phyloP scores from a whole-genome alignment of 1,284 basidiomycete species.

The Moniliella sp. region DNA sequence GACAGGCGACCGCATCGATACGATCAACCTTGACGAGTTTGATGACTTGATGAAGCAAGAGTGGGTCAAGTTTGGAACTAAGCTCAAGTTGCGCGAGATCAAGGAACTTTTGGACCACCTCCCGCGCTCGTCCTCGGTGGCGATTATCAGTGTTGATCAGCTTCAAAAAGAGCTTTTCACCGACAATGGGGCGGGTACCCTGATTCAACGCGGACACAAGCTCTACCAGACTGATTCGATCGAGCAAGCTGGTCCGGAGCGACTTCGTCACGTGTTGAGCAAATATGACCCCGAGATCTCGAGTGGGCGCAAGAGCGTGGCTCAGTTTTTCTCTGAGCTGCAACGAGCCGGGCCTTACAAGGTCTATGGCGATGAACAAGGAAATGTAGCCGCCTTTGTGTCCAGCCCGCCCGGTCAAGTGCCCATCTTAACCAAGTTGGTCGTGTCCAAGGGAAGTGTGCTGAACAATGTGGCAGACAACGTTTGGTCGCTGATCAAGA shows the following conservation, averaged over 20 bases:
- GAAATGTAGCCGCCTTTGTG: constrained; percentile 75
- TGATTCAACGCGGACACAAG: constrained; percentile 84
- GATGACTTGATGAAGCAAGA: too few relatives aligned
- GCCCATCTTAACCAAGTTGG: constrained; percentile 71
- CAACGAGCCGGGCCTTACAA: constrained; percentile 49
- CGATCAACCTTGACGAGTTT: constrained; percentile 87
- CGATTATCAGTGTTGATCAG: constrained; percentile 96
- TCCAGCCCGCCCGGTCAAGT: constrained; percentile 64
- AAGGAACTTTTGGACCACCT: constrained; percentile 89
- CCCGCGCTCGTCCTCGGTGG: constrained; percentile 79
- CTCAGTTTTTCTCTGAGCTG: constrained; percentile 60
- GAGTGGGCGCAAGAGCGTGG: constrained; percentile 56
- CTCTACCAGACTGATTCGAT: constrained; percentile 63
- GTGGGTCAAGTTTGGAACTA: constrained; percentile 88
- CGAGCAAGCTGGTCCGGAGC: constrained; percentile 62
- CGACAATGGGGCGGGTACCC: constrained; percentile 77
- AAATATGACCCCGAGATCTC: constrained; percentile 75
- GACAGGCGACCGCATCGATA: constrained; percentile 41
- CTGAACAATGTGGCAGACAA: constrained; percentile 83
- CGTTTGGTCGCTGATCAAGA: constrained; percentile 77
- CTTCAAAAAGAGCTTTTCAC: constrained; percentile 95
- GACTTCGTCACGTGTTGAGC: too few relatives aligned
- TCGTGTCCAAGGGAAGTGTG: constrained; percentile 60
- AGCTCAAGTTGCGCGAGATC: constrained; percentile 88
- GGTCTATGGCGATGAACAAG: constrained; percentile 80